Evolutionary conservation across 805 yeast species (phyloP), one percentile per base, ranked within the genome.

Genomic region (Lachancea dasiensis): DNA sequence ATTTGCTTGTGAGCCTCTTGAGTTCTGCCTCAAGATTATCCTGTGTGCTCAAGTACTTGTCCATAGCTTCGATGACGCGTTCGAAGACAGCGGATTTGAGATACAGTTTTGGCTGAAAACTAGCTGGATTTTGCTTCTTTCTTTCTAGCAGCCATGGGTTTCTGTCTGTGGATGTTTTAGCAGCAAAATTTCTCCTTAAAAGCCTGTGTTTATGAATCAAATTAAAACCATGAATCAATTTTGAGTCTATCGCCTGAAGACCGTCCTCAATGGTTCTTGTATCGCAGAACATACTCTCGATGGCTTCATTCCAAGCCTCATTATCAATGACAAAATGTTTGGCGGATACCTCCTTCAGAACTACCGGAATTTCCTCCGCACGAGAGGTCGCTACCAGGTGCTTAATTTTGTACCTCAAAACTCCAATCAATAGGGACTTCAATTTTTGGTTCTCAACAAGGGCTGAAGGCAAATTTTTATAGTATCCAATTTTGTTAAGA

Each of bases 211-310:
- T 58, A 38, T 52, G 60, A 20, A 42, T 60, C 47, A 50, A 45
- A 25, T 54, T 58, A 31, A 44, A 58, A 5, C 71, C 71, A 40
- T 65, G 65, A 34, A 66, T 59, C n/a, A 66, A 43, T 22, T 47
- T 57, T 6, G 46, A 46, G 35, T 67, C 60, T 15, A 57, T 50
- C 9, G 59, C 37, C 6, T 44, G 41, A 36, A 65, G 21, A 3
- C 61, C 68, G 16, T 42, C 29, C 14, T 54, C 52, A 13, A 66
- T 48, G 0, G 67, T 63, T 4, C 45, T 27, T 5, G 43, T 30
- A 27, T 59, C 50, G 10, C 44, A 41, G 7, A 63, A 39, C 39
- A 65, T 36, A 15, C 51, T 52, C 16, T 46, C 37, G 3, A 58
- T 47, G 8, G 57, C 50, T 43, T 56, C 53, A 33, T 65, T 64